Percentiles rank a stretch among this genome's conserved stretches.
Evolutionary conservation across 2,329 filamentous ascomycete species (phyloP).

Genomic region (Nemania bipapillata): DNA sequence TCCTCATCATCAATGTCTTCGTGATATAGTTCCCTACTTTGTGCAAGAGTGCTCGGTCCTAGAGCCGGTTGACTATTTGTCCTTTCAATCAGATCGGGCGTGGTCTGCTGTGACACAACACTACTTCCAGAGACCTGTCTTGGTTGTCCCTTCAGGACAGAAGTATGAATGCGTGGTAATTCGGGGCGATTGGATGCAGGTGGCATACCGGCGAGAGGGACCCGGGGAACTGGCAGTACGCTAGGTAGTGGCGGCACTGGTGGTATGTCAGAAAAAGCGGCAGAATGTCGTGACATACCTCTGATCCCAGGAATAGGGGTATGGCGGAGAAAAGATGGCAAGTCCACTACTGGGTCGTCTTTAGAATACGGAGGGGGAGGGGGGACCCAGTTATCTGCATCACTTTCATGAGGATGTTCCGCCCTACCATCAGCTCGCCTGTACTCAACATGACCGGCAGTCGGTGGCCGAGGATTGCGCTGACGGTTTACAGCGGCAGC

Average conservation of each 20-base stretch:
- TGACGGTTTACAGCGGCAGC: constrained; percentile 79
- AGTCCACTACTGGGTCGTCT: constrained; percentile 66
- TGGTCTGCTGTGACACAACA: constrained; percentile 30
- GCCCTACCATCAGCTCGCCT: constrained; percentile 74
- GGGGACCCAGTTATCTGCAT: constrained; percentile 88
- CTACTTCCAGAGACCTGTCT: constrained; percentile 41
- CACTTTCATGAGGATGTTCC: constrained; percentile 84
- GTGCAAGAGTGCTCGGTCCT: constrained; percentile 5
- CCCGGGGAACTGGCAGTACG: constrained; percentile 30
- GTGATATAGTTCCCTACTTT: constrained; percentile 4
- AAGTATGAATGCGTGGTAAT: constrained; percentile 48
- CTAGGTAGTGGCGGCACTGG: constrained; percentile 39
- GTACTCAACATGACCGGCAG: constrained; percentile 68
- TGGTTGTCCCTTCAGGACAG: constrained; percentile 35
- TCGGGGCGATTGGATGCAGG: constrained; percentile 43
- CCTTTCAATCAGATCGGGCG: constrained; percentile 27
- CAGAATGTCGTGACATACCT: constrained; percentile 9
- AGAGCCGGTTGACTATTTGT: constrained; percentile 2
- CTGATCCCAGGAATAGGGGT: constrained; percentile 55
- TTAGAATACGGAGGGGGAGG: constrained; percentile 83
- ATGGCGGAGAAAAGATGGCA: constrained; percentile 67
- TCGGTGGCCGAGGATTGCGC: constrained; percentile 68
- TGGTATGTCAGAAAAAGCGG: constrained; percentile 34
- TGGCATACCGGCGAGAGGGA: constrained; percentile 13
- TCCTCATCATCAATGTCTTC: constrained; percentile 39